Evolutionary conservation across 139 green algal species (phyloP), one percentile per base, ranked within the genome.

Genomic region (Chlorella sp.): DNA sequence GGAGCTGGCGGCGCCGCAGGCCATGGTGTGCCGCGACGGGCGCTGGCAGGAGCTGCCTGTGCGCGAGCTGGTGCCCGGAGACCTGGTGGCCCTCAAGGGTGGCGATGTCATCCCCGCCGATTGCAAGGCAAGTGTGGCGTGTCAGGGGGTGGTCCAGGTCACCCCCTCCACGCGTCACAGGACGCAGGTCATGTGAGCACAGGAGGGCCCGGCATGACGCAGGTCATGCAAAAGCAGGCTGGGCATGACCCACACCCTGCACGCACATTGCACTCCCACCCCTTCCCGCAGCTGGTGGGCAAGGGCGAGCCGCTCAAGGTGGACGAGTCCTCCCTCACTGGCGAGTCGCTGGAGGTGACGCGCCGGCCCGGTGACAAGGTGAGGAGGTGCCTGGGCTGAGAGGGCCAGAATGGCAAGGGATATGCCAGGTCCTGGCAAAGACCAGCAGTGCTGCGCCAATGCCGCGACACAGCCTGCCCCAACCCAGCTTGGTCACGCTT

Each of bases 91-190:
- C 23, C 87, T 97, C 38, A 90, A 89, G 36, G 84, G 95, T 7
- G 95, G 95, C 28, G 91, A 96, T 70, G 88, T 96, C 39, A 91
- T 98, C 23, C 93, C 95, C 25, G 94, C 94, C 2, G 95, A 98
- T 74, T 76, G 80, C 80, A 63, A 65, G 80, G 78, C 80, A 4
- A 85, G 73, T 6, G 85, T 12, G 72, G 84, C 36, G 82, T 82
- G 80, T 80, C n/a, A n/a, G n/a, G 74, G 79, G 44, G 44, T 51
- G 44, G 44, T n/a, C n/a, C n/a, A n/a, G n/a, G n/a, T n/a, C n/a
- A n/a, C n/a, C n/a, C n/a, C n/a, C n/a, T n/a, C n/a, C n/a, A n/a
- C n/a, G n/a, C n/a, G n/a, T n/a, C n/a, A n/a, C n/a, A n/a, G n/a
- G n/a, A n/a, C n/a, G n/a, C n/a, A n/a, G n/a, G n/a, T n/a, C n/a